Percentiles rank a stretch among this genome's conserved stretches.
Evolutionary conservation across 225 moss, liverwort and hornwort genomes (phyloP).

Genomic region (Lunularia cruciata): DNA sequence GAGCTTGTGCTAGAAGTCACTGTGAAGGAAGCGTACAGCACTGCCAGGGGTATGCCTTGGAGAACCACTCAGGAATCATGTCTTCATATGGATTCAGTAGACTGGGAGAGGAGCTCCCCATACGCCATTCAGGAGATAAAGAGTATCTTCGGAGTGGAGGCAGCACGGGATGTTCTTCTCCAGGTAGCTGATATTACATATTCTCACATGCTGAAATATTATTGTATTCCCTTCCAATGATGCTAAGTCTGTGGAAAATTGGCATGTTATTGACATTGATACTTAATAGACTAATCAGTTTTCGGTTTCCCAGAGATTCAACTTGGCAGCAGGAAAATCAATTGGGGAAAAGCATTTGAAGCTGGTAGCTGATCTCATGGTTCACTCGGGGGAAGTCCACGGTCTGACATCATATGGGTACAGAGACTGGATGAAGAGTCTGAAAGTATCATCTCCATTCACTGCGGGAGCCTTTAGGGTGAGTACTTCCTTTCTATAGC

Average conservation of each 20-base stretch:
- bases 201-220: not conserved
- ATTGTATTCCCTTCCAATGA: not conserved
- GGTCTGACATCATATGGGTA: conserved; percentile 74
- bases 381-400: conserved; percentile 78
- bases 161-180: conserved; percentile 58
- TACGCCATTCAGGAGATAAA: conserved; percentile 81
- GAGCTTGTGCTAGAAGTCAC: conserved; percentile 77
- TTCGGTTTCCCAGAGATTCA: conserved; percentile 59
- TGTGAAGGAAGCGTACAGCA: conserved; percentile 46
- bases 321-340: conserved; percentile 60
- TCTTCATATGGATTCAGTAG: conserved; percentile 52
- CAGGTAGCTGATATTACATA: conserved; percentile 40
- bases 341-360: conserved; percentile 58
- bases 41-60: conserved; percentile 60
- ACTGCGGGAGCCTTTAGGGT: conserved; percentile 79
- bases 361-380: conserved; percentile 81
- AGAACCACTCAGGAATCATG: conserved; percentile 62
- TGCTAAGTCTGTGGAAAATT: not conserved
- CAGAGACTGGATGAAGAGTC: conserved; percentile 62
- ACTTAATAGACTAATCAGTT: not conserved
- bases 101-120: conserved; percentile 87
- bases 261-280: not conserved
- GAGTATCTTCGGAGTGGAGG: conserved; percentile 68
- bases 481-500: not conserved
- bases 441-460: conserved; percentile 73